These are phyloP conservation scores for Lentinula lateritia DNA, from an alignment of 768 basidiomycete genomes.

Conservation along the genomic window DNA sequence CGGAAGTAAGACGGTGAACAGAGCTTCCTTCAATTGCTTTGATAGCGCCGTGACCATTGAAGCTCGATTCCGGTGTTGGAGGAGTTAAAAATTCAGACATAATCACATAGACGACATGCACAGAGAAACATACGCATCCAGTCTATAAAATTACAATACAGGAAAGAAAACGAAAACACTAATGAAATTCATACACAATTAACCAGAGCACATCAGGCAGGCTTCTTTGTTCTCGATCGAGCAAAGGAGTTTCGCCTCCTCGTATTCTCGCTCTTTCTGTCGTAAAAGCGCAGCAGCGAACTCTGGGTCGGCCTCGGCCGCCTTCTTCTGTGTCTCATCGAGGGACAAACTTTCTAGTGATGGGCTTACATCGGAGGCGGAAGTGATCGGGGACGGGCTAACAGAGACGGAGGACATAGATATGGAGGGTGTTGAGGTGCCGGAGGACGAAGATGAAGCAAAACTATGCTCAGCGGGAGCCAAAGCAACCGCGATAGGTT, in stretches of 20 bases:
- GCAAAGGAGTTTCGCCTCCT: slow-evolving; percentile 77
- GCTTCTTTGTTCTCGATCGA: slow-evolving; percentile 93
- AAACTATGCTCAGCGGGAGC: background rate
- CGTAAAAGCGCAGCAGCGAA: slow-evolving; percentile 74
- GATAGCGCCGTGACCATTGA: slow-evolving; percentile 18
- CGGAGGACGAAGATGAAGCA: slow-evolving; percentile 12
- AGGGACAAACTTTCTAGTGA: slow-evolving; percentile 31
- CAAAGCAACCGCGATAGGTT: background rate
- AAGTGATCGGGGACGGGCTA: slow-evolving; percentile 18
- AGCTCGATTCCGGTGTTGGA: background rate
- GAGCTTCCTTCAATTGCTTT: slow-evolving; percentile 70
- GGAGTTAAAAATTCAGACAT: background rate
- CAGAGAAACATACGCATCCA: background rate
- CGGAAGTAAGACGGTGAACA: slow-evolving; percentile 86
- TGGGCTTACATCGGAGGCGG: slow-evolving; percentile 19
- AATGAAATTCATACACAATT: background rate
- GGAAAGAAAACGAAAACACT: too few species aligned
- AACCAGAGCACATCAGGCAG: slow-evolving; percentile 89
- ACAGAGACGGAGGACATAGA: slow-evolving; percentile 18
- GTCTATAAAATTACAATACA: background rate
- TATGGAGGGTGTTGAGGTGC: slow-evolving; percentile 23
- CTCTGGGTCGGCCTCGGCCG: slow-evolving; percentile 61
- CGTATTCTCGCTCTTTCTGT: slow-evolving; percentile 67
- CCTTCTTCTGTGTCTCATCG: slow-evolving; percentile 44
- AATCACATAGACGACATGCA: background rate